These are phyloP conservation scores for Cajanus cajan DNA, from an alignment of 306 rosid genomes.

Conservation along the genomic window DNA sequence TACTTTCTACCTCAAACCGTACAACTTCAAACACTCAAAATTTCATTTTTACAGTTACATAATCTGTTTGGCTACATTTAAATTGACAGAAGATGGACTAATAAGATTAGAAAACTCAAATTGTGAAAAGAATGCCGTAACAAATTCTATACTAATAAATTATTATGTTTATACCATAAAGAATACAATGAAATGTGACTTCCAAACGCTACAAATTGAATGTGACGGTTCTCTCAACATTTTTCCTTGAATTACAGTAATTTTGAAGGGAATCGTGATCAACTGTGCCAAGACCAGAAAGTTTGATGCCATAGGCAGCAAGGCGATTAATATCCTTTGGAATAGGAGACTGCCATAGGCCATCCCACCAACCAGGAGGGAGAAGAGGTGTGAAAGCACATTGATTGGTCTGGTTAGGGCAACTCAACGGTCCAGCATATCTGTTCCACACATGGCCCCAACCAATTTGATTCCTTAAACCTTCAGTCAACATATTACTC, in stretches of 20 bases:
- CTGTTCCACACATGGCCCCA: conserved; percentile 99
- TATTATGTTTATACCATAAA: neutral
- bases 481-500: conserved; percentile 63
- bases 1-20: neutral
- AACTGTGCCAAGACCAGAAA: conserved; percentile 62
- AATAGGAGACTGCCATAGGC: conserved; percentile 89
- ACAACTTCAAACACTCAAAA: neutral
- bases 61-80: neutral
- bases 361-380: conserved; percentile 97
- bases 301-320: conserved; percentile 61
- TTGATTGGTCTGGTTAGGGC: conserved; percentile 64
- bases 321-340: conserved; percentile 61
- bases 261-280: conserved; percentile 52
- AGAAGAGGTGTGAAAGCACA: conserved; percentile 89
- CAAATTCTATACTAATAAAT: conserved; percentile 28
- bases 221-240: conserved; percentile 54
- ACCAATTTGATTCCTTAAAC: conserved; percentile 82
- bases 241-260: conserved; percentile 66
- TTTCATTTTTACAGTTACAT: neutral
- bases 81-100: neutral
- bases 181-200: conserved; percentile 27
- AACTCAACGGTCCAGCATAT: conserved; percentile 83
- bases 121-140: conserved; percentile 5
- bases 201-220: conserved; percentile 50
- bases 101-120: neutral